Evolutionary conservation across 2,329 filamentous ascomycete genomes (phyloP), one percentile per base, ranked within the genome.

Genomic region (Aspergillus melleus): DNA sequence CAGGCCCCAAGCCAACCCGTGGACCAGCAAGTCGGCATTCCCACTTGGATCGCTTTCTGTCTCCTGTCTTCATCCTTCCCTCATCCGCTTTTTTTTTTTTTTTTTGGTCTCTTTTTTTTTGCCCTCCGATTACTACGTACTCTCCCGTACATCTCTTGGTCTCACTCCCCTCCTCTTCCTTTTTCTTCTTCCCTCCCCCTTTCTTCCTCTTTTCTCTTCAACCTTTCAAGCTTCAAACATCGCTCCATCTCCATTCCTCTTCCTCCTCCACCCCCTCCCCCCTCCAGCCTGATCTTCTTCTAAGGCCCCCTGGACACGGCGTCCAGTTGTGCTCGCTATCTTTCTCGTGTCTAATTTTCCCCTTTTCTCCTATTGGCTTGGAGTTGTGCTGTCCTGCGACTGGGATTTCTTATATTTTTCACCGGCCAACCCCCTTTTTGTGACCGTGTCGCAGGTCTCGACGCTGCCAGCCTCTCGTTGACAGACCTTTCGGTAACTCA

Each of bases 381-480:
- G 44, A 24, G 8, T 42, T 47, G 42, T 19, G 39, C 39, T 42
- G 44, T 57, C 20, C 42, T 56, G 54, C 54, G 46, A 36, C 44
- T 47, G 19, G 26, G 46, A 39, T 46, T 36, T n/a, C 26, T 29
- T 42, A 42, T 42, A 42, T 39, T 42, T 29, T 30, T 49, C 49
- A 14, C 32, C 32, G 32, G 47, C 49, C 50, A 16, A 59, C 26
- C 39, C 47, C 32, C 50, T 55, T 62, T 62, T 59, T 60, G 65
- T 65, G 66, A 69, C 66, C 61, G 69, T 72, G 68, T 73, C 68
- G 67, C 71, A 62, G 70, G 67, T 64, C 67, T 66, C 69, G 71
- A 72, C 71, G 70, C 71, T 70, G 61, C 69, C 69, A 70, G 71
- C 68, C 72, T 72, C 67, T 75, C 72, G 69, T 74, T 75, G 68